phyloP scores from a whole-genome alignment of 2,329 filamentous ascomycete genomes.

The Hypocrella siamensis region DNA sequence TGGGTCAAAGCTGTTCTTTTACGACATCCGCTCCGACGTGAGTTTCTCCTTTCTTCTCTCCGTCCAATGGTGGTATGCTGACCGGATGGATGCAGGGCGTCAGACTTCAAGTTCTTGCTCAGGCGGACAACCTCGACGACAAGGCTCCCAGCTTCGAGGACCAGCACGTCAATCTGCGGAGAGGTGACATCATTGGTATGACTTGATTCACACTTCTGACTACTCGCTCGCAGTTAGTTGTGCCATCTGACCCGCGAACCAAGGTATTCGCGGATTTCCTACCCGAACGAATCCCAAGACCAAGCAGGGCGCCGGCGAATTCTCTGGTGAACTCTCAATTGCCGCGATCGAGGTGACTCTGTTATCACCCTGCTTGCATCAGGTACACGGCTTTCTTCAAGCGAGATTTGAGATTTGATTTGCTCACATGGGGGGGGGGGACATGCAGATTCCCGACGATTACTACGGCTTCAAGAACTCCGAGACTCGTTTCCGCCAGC shows the following conservation, averaged over 20 bases:
- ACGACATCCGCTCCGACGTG: conserved; percentile 41
- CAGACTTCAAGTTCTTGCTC: conserved; percentile 84
- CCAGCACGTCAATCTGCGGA: conserved; percentile 76
- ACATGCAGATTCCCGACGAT: conserved; percentile 50
- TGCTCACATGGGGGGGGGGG: background rate
- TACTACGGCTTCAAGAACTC: conserved; percentile 92
- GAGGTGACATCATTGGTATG: conserved; percentile 78
- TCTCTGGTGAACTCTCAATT: conserved; percentile 71
- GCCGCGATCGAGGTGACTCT: conserved; percentile 78
- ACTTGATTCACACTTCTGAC: background rate
- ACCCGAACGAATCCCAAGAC: conserved; percentile 73
- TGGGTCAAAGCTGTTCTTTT: conserved; percentile 80
- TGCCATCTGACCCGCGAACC: background rate
- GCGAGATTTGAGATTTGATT: background rate
- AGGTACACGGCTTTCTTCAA: conserved; percentile 15
- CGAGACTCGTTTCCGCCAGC: conserved; percentile 83
- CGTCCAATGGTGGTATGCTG: background rate
- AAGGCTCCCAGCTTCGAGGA: conserved; percentile 56
- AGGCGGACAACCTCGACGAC: conserved; percentile 61
- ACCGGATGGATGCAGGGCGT: conserved; percentile 22
- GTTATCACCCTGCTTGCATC: conserved; percentile 77
- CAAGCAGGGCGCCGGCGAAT: conserved; percentile 57
- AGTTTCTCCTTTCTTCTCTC: background rate
- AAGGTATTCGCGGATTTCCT: conserved; percentile 14
- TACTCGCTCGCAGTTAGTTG: background rate